These are phyloP conservation scores for Straminergon stramineum DNA, from an alignment of 225 moss, liverwort and hornwort genomes.

Conservation along the genomic window DNA sequence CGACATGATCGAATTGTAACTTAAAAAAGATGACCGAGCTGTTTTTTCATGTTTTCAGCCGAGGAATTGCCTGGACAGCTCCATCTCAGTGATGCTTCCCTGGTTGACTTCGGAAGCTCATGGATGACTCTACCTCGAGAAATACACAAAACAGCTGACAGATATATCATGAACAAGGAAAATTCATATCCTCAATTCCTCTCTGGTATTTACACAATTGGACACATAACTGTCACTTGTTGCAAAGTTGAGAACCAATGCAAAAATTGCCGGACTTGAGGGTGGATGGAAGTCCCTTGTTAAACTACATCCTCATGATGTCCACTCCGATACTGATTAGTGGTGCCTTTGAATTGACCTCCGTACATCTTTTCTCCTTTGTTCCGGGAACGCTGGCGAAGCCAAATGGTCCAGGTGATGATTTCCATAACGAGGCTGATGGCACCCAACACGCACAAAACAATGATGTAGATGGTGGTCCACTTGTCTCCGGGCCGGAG, in stretches of 20 bases:
- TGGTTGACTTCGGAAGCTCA: neutral
- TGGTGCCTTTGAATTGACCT: conserved; percentile 15
- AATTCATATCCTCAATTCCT: neutral
- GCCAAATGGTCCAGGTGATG: conserved; percentile 43
- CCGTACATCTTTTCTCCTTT: neutral
- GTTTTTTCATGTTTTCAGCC: neutral
- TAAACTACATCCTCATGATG: neutral
- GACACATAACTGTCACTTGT: neutral
- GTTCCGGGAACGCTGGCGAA: neutral
- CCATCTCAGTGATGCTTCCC: conserved; percentile 27
- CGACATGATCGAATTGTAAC: neutral
- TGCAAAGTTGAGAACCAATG: neutral
- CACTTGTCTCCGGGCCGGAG: conserved; percentile 37
- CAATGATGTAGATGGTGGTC: conserved; percentile 49
- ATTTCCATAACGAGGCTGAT: conserved; percentile 59
- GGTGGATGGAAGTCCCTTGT: neutral
- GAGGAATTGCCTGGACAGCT: neutral
- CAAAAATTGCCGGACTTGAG: neutral
- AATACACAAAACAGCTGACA: neutral
- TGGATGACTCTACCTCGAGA: conserved; percentile 1
- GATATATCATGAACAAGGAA: neutral
- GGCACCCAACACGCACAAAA: conserved; percentile 31
- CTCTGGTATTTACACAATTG: neutral
- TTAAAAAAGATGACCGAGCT: neutral
- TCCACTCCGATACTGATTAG: neutral